These are phyloP conservation scores for Carex sylvatica DNA, from an alignment of 202 grass and related monocot genomes.

Conservation along the genomic window DNA sequence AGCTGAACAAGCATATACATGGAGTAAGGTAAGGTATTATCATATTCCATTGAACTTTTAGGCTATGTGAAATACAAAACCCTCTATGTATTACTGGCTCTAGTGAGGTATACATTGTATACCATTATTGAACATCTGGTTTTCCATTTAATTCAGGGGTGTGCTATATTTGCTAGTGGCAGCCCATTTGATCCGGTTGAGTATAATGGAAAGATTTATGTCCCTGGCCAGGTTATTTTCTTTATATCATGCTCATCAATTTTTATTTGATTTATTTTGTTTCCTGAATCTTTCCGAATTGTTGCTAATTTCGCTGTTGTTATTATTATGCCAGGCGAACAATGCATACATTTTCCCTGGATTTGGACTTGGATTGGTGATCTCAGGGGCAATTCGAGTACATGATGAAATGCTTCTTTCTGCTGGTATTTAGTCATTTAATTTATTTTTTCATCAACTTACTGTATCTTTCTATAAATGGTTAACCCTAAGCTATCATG, in stretches of 20 bases:
- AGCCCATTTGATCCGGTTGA: conserved; percentile 91
- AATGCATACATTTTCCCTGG: conserved; percentile 97
- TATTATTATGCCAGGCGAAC: conserved; percentile 50
- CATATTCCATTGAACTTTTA: background rate
- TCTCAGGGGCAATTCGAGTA: conserved; percentile 67
- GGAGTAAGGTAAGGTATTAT: conserved; percentile 71
- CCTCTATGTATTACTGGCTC: background rate
- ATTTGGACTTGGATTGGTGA: conserved; percentile 78
- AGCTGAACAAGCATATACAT: conserved; percentile 69
- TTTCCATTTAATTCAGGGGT: conserved; percentile 34
- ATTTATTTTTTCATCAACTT: background rate
- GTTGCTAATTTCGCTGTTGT: conserved; percentile 6
- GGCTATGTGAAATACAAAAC: background rate
- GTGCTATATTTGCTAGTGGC: conserved; percentile 87
- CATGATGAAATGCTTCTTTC: conserved; percentile 78
- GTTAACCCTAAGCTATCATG: background rate
- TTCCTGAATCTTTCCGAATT: background rate
- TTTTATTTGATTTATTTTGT: background rate
- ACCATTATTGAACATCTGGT: background rate
- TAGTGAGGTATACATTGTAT: background rate
- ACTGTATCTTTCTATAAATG: background rate
- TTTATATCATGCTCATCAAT: background rate
- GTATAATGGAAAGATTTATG: conserved; percentile 58
- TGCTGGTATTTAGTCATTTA: conserved; percentile 39
- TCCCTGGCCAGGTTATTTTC: conserved; percentile 61